phyloP scores from a whole-genome alignment of 2,329 filamentous ascomycete species.

The Sporothrix dimorphospora region DNA sequence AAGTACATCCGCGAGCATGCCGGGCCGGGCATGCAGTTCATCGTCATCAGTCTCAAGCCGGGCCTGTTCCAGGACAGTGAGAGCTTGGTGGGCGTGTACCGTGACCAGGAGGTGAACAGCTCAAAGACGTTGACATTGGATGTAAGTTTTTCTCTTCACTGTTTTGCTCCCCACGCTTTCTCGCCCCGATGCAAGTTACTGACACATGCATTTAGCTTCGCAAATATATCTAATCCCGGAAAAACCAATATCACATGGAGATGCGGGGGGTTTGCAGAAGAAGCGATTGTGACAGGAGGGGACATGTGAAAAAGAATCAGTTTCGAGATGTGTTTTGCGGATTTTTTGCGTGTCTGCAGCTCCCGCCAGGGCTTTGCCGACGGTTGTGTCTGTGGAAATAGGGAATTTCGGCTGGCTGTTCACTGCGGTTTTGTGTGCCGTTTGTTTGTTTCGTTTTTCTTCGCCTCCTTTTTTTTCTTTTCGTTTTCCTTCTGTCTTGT shows the following conservation, averaged over 20 bases:
- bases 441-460: not conserved
- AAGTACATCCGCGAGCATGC: conserved; percentile 95
- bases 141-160: conserved; percentile 65
- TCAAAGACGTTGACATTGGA: conserved; percentile 90
- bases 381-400: conserved; percentile 20
- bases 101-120: conserved; percentile 92
- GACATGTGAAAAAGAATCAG: not conserved
- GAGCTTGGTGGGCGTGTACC: conserved; percentile 91
- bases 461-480: not conserved
- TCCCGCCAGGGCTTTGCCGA: not conserved
- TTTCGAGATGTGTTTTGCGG: not conserved
- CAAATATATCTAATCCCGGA: conserved; percentile 29
- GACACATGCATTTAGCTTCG: conserved; percentile 25
- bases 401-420: conserved; percentile 17
- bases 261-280: conserved; percentile 1
- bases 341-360: not conserved
- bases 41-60: conserved; percentile 95
- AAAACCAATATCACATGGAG: not conserved
- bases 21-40: conserved; percentile 97
- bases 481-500: not conserved
- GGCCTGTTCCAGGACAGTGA: conserved; percentile 96
- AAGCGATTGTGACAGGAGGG: not conserved
- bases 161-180: not conserved
- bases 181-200: not conserved
- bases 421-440: not conserved